A percentile compares a stretch with the other conserved stretches of the same genome.
phyloP scores from a whole-genome alignment of 495 filamentous ascomycete species.

The Recurvomyces mirabilis region DNA sequence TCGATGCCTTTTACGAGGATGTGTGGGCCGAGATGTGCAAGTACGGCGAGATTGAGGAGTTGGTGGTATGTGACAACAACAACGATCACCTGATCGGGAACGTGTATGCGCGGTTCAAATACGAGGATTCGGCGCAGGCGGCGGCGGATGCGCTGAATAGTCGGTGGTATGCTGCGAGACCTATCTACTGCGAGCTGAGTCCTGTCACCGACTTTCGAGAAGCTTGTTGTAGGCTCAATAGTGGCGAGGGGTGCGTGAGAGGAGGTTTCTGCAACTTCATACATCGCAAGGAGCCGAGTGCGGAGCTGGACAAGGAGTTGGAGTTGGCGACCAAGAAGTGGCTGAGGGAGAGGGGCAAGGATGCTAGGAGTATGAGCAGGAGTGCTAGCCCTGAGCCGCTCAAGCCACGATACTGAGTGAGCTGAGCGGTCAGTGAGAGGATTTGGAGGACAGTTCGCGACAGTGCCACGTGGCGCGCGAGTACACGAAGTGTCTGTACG shows the following conservation, averaged over 20 bases:
- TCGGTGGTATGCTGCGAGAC: constrained; percentile 93
- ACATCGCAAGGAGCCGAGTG: constrained; percentile 83
- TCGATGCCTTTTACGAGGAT: constrained; percentile 99
- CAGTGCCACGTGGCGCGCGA: too few species aligned
- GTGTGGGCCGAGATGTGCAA: constrained; percentile 92
- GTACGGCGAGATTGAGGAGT: constrained; percentile 37
- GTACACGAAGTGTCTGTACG: too few species aligned
- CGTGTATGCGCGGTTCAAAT: constrained; percentile 99
- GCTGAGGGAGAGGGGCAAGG: constrained; percentile 73
- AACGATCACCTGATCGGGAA: constrained; percentile 98
- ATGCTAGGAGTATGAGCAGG: constrained; percentile 60
- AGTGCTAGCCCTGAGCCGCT: constrained; percentile 38
- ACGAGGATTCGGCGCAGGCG: constrained; percentile 88
- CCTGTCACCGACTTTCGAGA: constrained; percentile 98
- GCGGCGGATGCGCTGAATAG: constrained; percentile 90
- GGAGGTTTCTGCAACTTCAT: constrained; percentile 99
- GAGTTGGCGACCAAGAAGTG: constrained; percentile 89
- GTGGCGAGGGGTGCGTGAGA: constrained; percentile 86
- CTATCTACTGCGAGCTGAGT: constrained; percentile 93
- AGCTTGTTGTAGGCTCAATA: constrained; percentile 91
- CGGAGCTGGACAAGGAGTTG: constrained; percentile 80
- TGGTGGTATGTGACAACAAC: constrained; percentile 53
- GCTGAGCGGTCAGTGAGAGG: too few species aligned
- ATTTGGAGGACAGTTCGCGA: too few species aligned
- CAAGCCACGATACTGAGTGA: constrained; percentile 26